Conservation (phyloP, 2,329 filamentous ascomycete species). For the Zalaria obscura region DNA sequence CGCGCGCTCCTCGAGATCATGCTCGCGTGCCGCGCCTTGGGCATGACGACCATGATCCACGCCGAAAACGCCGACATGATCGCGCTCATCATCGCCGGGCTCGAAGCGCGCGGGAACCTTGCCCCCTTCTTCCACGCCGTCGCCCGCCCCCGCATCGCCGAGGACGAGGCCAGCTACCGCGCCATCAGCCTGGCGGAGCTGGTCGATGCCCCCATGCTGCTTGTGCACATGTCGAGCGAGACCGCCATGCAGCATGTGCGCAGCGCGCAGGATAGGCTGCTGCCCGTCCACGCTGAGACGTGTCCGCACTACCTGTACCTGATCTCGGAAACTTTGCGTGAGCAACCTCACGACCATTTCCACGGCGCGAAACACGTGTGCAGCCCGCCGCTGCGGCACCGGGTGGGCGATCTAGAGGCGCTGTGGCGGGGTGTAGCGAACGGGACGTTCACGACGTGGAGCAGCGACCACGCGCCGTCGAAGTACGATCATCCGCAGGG, state of each 20-base stretch:
- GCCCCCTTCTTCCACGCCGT: constrained; percentile 33
- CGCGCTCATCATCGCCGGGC: constrained; percentile 24
- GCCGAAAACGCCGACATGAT: constrained; percentile 35
- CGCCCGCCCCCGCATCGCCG: constrained; percentile 30
- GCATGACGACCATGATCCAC: constrained; percentile 36
- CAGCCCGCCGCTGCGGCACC: constrained; percentile 18
- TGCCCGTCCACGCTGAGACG: constrained; percentile 23
- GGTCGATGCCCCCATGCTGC: constrained; percentile 36
- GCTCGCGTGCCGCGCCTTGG: constrained; percentile 28
- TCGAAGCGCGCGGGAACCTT: constrained; percentile 25
- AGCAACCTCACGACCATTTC: constrained; percentile 19
- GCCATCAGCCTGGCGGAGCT: constrained; percentile 36
- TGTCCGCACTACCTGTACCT: constrained; percentile 23
- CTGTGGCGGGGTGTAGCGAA: constrained; percentile 21
- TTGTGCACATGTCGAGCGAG: constrained; percentile 37
- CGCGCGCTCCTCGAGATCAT: constrained; percentile 37
- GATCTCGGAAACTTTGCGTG: constrained; percentile 17
- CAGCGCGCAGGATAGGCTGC: constrained; percentile 18
- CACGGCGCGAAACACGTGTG: constrained; percentile 21
- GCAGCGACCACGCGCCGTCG: constrained; percentile 23
- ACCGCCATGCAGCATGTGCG: constrained; percentile 19
- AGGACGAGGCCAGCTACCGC: constrained; percentile 37
- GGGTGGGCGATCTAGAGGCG: constrained; percentile 17
- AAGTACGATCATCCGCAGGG: constrained; percentile 22
- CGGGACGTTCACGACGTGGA: constrained; percentile 20